Evolutionary conservation across 2,329 filamentous ascomycete species (phyloP).

Genomic region (Exophiala dermatitidis): DNA sequence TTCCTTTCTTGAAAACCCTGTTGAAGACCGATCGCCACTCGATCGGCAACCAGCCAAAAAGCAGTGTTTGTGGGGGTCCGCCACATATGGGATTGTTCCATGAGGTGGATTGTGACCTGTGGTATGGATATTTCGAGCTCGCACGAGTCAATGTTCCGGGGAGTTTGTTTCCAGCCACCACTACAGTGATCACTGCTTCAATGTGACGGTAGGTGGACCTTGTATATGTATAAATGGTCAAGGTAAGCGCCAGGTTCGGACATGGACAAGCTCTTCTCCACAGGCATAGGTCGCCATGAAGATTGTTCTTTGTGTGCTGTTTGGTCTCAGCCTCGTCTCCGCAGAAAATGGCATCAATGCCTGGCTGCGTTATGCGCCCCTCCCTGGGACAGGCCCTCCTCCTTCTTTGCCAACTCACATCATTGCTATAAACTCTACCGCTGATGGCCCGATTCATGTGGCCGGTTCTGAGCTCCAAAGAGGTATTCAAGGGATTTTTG

Average conservation of each 20-base stretch:
- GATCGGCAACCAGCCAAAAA: background rate
- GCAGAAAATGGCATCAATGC: constrained; percentile 56
- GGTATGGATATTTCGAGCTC: too few relatives aligned
- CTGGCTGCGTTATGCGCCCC: constrained; percentile 58
- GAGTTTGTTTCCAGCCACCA: background rate
- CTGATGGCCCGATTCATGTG: constrained; percentile 50
- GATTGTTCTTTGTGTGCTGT: constrained; percentile 5
- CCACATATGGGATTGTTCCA: too few relatives aligned
- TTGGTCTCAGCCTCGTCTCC: constrained; percentile 5
- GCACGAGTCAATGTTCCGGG: background rate
- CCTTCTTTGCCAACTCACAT: constrained; percentile 44
- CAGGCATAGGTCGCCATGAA: background rate
- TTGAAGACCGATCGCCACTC: background rate
- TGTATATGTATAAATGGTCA: background rate
- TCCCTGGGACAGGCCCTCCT: constrained; percentile 38
- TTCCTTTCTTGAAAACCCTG: constrained; percentile 1
- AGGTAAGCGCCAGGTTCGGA: background rate
- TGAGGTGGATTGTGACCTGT: too few relatives aligned
- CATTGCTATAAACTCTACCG: constrained; percentile 48
- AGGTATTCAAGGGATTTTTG: constrained; percentile 53
- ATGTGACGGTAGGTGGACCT: background rate
- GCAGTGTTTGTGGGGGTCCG: too few relatives aligned
- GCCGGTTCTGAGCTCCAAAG: constrained; percentile 54
- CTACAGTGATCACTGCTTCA: background rate
- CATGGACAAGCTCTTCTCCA: background rate